Percentiles rank a stretch among this genome's conserved stretches.
These are phyloP conservation scores for Immersiporthe knoxdaviesiana DNA, from an alignment of 2,329 filamentous ascomycete species.

Conservation along the genomic window DNA sequence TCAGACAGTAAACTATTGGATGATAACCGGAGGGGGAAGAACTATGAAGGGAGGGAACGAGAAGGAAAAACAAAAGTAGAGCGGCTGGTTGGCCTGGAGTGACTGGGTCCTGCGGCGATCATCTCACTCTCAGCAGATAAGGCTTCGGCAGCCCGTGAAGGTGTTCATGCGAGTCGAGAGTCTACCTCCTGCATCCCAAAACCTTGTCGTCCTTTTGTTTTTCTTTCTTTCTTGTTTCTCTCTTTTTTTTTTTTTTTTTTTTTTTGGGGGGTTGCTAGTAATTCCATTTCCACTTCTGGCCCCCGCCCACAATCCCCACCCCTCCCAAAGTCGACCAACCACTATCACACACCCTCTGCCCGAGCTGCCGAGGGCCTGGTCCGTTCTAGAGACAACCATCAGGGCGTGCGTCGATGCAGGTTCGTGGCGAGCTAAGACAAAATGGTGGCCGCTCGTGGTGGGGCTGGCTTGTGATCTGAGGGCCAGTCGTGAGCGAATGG, in stretches of 20 bases:
- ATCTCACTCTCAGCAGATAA: neutral
- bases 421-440: neutral
- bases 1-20: neutral
- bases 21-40: neutral
- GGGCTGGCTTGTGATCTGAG: neutral
- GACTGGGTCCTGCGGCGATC: neutral
- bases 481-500: neutral
- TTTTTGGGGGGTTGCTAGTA: no score
- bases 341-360: neutral
- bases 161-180: constrained; percentile 6
- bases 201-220: neutral
- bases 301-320: neutral
- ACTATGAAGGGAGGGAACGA: no score
- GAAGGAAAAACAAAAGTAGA: neutral
- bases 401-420: neutral
- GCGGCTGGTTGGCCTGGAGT: neutral
- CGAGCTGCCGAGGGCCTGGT: constrained; percentile 6
- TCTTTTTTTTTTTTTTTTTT: no score
- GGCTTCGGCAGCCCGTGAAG: neutral
- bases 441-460: constrained; percentile 4
- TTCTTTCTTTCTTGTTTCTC: no score
- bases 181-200: neutral
- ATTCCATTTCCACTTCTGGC: neutral
- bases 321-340: neutral
- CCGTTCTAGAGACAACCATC: neutral